Evolutionary conservation across 2,329 filamentous ascomycete species (phyloP).

Genomic region (Cladophialophora chaetospira): DNA sequence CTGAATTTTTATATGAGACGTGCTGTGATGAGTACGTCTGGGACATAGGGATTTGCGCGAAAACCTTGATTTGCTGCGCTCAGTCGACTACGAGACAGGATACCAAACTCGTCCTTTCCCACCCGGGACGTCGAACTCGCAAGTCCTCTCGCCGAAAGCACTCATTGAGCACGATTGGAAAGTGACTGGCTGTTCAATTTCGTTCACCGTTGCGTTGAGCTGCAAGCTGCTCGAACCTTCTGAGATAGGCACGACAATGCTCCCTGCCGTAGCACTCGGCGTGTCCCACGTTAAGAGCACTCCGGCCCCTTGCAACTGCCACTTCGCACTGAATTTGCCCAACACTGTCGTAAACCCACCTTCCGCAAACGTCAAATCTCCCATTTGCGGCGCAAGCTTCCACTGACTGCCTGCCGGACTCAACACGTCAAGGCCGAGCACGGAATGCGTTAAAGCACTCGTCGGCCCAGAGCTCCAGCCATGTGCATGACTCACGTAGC

Average conservation of each 20-base stretch:
- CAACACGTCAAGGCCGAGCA: constrained; percentile 48
- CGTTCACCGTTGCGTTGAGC: background rate
- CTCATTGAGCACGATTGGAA: background rate
- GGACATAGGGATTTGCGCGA: too few species aligned
- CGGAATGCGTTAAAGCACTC: constrained; percentile 47
- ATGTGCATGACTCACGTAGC: constrained; percentile 47
- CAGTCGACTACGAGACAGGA: background rate
- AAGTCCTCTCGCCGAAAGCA: background rate
- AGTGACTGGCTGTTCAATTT: background rate
- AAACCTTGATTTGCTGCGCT: too few species aligned
- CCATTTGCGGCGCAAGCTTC: constrained; percentile 49
- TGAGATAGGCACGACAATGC: background rate
- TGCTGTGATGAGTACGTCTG: too few species aligned
- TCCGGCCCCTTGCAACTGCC: background rate
- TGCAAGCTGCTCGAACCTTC: background rate
- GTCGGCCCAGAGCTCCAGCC: constrained; percentile 49
- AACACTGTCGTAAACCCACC: constrained; percentile 51
- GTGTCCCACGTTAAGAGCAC: background rate
- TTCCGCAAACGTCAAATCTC: constrained; percentile 46
- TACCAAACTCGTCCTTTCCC: background rate
- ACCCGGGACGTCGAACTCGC: background rate
- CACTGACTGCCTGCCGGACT: constrained; percentile 45
- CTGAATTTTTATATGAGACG: too few species aligned
- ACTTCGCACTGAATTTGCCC: constrained; percentile 39
- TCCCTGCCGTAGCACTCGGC: background rate